A percentile compares a stretch with the other conserved stretches of the same genome.
These are phyloP conservation scores for Leucosporidium scottii DNA, from an alignment of 768 basidiomycete genomes.

Conservation along the genomic window DNA sequence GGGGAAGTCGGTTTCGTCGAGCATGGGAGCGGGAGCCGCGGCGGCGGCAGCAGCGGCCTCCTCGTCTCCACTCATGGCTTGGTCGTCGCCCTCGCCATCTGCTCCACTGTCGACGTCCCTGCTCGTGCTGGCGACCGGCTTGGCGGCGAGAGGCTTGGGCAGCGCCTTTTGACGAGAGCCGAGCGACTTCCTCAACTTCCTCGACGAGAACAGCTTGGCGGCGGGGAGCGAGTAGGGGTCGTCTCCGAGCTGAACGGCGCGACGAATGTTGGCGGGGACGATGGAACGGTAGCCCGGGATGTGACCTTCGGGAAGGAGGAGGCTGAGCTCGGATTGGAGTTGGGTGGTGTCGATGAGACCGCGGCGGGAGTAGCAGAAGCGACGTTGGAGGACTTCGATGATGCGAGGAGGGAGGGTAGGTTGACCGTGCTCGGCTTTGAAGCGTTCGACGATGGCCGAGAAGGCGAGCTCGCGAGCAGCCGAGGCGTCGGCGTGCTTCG, in stretches of 20 bases:
- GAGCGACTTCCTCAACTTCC: too few relatives aligned
- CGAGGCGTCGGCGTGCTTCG: conserved; percentile 60
- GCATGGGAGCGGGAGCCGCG: conserved; percentile 33
- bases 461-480: conserved; percentile 59
- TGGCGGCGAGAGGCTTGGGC: too few relatives aligned
- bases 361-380: conserved; percentile 27
- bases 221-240: conserved; percentile 25
- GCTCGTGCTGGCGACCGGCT: too few relatives aligned
- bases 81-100: too few relatives aligned
- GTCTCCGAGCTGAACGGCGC: conserved; percentile 5
- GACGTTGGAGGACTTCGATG: conserved; percentile 27
- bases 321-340: conserved; percentile 29
- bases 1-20: background rate
- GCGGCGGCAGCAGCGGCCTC: conserved; percentile 34
- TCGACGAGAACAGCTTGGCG: background rate
- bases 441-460: conserved; percentile 52
- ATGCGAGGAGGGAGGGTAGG: conserved; percentile 3
- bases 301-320: conserved; percentile 9
- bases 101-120: too few relatives aligned
- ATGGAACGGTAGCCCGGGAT: conserved; percentile 10
- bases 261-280: conserved; percentile 4
- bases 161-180: too few relatives aligned
- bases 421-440: conserved; percentile 37
- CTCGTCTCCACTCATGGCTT: too few relatives aligned
- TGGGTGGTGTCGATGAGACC: conserved; percentile 14